These are phyloP conservation scores for Rhodamnia argentea DNA, from an alignment of 345 rosid genomes.

Conservation along the genomic window DNA sequence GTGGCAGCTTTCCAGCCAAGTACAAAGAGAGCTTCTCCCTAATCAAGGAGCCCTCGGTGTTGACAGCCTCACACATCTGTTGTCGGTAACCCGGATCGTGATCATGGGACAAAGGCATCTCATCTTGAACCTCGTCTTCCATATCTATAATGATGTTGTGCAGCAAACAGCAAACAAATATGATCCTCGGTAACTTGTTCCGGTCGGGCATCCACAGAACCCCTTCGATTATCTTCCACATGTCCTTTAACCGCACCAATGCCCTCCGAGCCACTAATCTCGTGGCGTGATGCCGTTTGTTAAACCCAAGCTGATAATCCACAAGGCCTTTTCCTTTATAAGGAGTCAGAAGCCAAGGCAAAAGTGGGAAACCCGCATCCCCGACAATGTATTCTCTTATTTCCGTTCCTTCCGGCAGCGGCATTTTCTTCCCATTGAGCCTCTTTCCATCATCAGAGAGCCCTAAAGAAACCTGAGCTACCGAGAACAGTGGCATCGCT, in stretches of 20 bases:
- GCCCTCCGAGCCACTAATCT: conserved; percentile 42
- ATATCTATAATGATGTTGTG: conserved; percentile 52
- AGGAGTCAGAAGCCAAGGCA: conserved; percentile 49
- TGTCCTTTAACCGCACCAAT: conserved; percentile 39
- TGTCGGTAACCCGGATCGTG: conserved; percentile 41
- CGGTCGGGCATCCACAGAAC: conserved; percentile 67
- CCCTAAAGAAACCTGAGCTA: conserved; percentile 31
- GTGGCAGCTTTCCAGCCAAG: conserved; percentile 22
- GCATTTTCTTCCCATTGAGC: conserved; percentile 27
- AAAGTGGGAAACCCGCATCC: conserved; percentile 41
- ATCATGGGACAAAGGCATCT: conserved; percentile 15
- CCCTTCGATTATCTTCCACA: conserved; percentile 52
- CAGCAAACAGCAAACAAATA: conserved; percentile 56
- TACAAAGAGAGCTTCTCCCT: conserved; percentile 41
- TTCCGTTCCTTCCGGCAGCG: conserved; percentile 30
- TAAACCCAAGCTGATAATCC: conserved; percentile 25
- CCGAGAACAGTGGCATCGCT: conserved; percentile 28
- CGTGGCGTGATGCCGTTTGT: conserved; percentile 28
- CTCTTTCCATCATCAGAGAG: conserved; percentile 37
- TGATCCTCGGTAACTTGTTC: conserved; percentile 46
- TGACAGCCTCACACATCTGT: conserved; percentile 21
- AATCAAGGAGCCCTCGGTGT: conserved; percentile 19
- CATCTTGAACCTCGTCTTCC: conserved; percentile 34
- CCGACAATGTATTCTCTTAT: conserved; percentile 54
- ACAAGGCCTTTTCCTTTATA: conserved; percentile 31